phyloP scores from a whole-genome alignment of 345 rosid species.

The Noccaea bulbosa region DNA sequence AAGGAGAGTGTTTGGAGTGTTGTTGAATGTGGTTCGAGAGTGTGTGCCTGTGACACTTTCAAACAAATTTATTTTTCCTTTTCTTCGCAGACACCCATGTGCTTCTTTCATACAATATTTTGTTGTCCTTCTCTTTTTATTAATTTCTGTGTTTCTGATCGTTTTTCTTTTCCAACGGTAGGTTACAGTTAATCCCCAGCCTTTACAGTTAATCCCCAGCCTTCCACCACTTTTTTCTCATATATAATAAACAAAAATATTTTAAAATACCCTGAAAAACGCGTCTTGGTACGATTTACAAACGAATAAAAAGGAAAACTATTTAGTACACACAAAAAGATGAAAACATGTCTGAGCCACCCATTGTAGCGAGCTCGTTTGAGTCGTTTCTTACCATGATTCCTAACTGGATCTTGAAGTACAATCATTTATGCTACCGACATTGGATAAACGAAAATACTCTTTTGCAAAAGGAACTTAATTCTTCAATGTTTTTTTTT shows the following conservation, averaged over 20 bases:
- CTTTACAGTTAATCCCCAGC: slow-evolving; percentile 37
- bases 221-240: background rate
- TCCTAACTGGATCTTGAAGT: background rate
- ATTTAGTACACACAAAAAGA: slow-evolving; percentile 20
- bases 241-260: background rate
- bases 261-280: slow-evolving; percentile 1
- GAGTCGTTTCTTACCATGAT: slow-evolving; percentile 1
- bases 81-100: slow-evolving; percentile 40
- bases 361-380: slow-evolving; percentile 12
- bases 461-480: slow-evolving; percentile 5
- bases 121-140: background rate
- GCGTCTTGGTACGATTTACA: slow-evolving; percentile 28
- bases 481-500: background rate
- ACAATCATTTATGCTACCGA: slow-evolving; percentile 30
- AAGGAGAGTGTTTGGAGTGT: slow-evolving; percentile 31
- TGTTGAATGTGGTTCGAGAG: slow-evolving; percentile 35
- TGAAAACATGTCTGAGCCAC: slow-evolving; percentile 10
- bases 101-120: slow-evolving; percentile 3
- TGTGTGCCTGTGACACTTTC: slow-evolving; percentile 47
- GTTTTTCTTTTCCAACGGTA: slow-evolving; percentile 47
- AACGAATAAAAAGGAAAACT: background rate
- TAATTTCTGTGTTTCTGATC: slow-evolving; percentile 32
- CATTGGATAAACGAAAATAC: slow-evolving; percentile 12
- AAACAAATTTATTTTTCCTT: slow-evolving; percentile 36
- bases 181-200: slow-evolving; percentile 40